Evolutionary conservation across 768 basidiomycete genomes (phyloP).

Genomic region (Suillus placidus): DNA sequence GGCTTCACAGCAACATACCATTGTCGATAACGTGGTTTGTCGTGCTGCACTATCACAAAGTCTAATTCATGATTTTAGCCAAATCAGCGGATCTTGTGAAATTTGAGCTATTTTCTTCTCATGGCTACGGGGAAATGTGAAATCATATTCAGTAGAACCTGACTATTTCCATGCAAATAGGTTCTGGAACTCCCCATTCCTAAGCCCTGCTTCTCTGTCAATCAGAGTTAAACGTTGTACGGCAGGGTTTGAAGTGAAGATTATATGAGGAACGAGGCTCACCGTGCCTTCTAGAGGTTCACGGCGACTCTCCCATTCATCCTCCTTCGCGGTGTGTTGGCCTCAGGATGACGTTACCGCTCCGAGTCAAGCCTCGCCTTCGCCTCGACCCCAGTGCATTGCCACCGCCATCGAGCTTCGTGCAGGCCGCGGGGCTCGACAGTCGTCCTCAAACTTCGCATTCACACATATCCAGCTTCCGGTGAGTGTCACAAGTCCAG

Average conservation of each 20-base stretch:
- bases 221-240: slow-evolving; percentile 24
- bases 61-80: no score
- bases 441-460: slow-evolving; percentile 26
- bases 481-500: slow-evolving; percentile 36
- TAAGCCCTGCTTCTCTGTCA: slow-evolving; percentile 20
- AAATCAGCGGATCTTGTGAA: slow-evolving; percentile 2
- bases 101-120: slow-evolving; percentile 14
- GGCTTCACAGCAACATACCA: background rate
- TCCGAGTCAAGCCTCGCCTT: slow-evolving; percentile 21
- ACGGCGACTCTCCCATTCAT: background rate
- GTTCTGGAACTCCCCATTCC: slow-evolving; percentile 13
- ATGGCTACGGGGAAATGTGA: slow-evolving; percentile 15
- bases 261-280: slow-evolving; percentile 20
- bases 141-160: slow-evolving; percentile 9
- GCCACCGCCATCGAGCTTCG: slow-evolving; percentile 37
- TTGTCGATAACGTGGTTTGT: background rate
- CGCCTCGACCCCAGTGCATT: slow-evolving; percentile 14
- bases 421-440: slow-evolving; percentile 30
- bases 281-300: background rate
- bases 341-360: slow-evolving; percentile 20
- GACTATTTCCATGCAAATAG: slow-evolving; percentile 2
- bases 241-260: slow-evolving; percentile 20
- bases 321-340: background rate
- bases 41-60: background rate
- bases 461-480: slow-evolving; percentile 53